Conservation (phyloP, 805 yeast genomes). For the Cyberlindnera subsufficiens region DNA sequence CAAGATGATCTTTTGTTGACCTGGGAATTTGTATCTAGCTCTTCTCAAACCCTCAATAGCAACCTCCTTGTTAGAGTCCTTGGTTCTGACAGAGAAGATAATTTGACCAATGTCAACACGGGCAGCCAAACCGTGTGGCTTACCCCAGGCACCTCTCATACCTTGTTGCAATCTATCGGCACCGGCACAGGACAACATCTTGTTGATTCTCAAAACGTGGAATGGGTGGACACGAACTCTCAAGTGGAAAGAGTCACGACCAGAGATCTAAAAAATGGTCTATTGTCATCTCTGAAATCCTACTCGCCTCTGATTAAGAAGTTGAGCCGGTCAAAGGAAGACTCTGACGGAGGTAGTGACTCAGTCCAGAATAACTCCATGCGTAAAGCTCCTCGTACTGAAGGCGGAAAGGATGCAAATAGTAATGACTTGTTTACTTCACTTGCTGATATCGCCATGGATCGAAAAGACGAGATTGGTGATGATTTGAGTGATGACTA, state of each 20-base stretch:
- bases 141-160: conserved; percentile 99
- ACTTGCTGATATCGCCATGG: too few relatives aligned
- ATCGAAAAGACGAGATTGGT: too few relatives aligned
- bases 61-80: conserved; percentile 95
- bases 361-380: too few relatives aligned
- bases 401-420: too few relatives aligned
- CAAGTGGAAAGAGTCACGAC: conserved; percentile 99
- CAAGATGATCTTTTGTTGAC: conserved; percentile 98
- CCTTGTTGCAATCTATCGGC: conserved; percentile 99
- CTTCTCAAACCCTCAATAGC: conserved; percentile 99
- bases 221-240: conserved; percentile 99
- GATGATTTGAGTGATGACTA: too few relatives aligned
- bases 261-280: too few relatives aligned
- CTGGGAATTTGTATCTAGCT: conserved; percentile 99
- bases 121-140: conserved; percentile 99
- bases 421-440: too few relatives aligned
- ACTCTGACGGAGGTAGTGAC: too few relatives aligned
- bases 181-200: conserved; percentile 99
- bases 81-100: conserved; percentile 96
- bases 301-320: too few relatives aligned
- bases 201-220: conserved; percentile 99
- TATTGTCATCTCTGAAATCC: too few relatives aligned
- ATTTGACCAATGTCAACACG: conserved; percentile 99
- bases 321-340: too few relatives aligned
- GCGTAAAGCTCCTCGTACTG: too few relatives aligned